Percentiles rank a stretch among this genome's conserved stretches.
Evolutionary conservation across 2,329 filamentous ascomycete genomes (phyloP).

Genomic region (Clonostachys solani): DNA sequence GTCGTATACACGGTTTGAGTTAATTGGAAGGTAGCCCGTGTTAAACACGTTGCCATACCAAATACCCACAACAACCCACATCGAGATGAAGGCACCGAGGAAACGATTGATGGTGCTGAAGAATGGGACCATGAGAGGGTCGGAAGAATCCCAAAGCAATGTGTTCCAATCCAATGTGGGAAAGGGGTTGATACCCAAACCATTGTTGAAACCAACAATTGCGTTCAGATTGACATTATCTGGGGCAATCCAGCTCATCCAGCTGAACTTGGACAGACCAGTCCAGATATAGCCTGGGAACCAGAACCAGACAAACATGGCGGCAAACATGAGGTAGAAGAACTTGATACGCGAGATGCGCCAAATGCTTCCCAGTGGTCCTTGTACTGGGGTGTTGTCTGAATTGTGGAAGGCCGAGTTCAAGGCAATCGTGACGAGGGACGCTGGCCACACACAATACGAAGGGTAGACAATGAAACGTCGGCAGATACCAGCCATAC

Average conservation of each 20-base stretch:
- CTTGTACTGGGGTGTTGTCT: slow-evolving; percentile 29
- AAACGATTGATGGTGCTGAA: slow-evolving; percentile 60
- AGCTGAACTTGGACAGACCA: slow-evolving; percentile 48
- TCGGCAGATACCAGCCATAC: slow-evolving; percentile 49
- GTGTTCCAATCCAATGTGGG: slow-evolving; percentile 46
- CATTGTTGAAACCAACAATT: slow-evolving; percentile 37
- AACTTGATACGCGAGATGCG: slow-evolving; percentile 45
- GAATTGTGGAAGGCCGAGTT: slow-evolving; percentile 48
- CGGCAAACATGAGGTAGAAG: slow-evolving; percentile 42
- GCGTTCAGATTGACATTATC: slow-evolving; percentile 33
- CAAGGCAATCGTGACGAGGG: slow-evolving; percentile 49
- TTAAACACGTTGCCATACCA: slow-evolving; percentile 58
- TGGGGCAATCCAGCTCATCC: slow-evolving; percentile 53
- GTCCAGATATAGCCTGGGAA: slow-evolving; percentile 51
- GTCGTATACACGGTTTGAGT: slow-evolving; percentile 46
- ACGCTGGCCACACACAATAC: slow-evolving; percentile 54
- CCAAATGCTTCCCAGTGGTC: slow-evolving; percentile 37
- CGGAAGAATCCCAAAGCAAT: slow-evolving; percentile 33
- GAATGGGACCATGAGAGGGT: slow-evolving; percentile 44
- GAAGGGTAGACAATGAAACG: slow-evolving; percentile 52
- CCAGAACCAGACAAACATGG: slow-evolving; percentile 57
- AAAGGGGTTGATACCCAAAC: slow-evolving; percentile 38
- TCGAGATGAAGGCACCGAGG: slow-evolving; percentile 49
- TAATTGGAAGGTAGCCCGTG: slow-evolving; percentile 49
- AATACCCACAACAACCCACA: slow-evolving; percentile 49